phyloP scores from a whole-genome alignment of 2,329 filamentous ascomycete species.

The Paramyrothecium sp. region DNA sequence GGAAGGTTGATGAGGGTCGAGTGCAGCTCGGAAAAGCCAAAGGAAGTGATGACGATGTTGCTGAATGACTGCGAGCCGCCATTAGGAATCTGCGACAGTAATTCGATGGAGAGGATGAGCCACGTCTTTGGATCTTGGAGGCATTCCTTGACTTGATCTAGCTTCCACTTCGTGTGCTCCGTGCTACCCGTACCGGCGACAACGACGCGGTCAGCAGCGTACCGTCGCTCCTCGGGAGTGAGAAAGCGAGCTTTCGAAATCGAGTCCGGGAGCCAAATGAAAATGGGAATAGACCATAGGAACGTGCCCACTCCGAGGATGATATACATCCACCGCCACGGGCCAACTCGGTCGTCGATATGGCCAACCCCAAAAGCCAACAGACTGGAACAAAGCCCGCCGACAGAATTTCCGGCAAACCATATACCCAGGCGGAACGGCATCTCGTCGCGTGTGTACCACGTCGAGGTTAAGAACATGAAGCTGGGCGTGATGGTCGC shows the following conservation, averaged over 20 bases:
- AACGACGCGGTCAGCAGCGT: slow-evolving; percentile 27
- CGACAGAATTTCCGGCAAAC: slow-evolving; percentile 24
- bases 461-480: slow-evolving; percentile 51
- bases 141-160: slow-evolving; percentile 18
- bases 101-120: slow-evolving; percentile 20
- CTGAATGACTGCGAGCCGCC: slow-evolving; percentile 22
- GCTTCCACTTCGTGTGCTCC: slow-evolving; percentile 22
- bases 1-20: slow-evolving; percentile 2
- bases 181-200: slow-evolving; percentile 32
- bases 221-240: slow-evolving; percentile 20
- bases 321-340: slow-evolving; percentile 25
- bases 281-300: slow-evolving; percentile 15
- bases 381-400: slow-evolving; percentile 22
- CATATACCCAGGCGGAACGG: slow-evolving; percentile 12
- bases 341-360: slow-evolving; percentile 11
- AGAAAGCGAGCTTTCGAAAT: slow-evolving; percentile 24
- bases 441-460: slow-evolving; percentile 40
- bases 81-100: slow-evolving; percentile 25
- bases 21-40: slow-evolving; percentile 19
- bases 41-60: slow-evolving; percentile 20
- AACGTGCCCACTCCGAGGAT: slow-evolving; percentile 20
- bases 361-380: slow-evolving; percentile 28
- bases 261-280: slow-evolving; percentile 18
- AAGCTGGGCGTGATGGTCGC: slow-evolving; percentile 52
- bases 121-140: slow-evolving; percentile 22